A percentile compares a stretch with the other conserved stretches of the same genome.
phyloP scores from a whole-genome alignment of 371 early-diverging fungal species.

The Mucor sp. region DNA sequence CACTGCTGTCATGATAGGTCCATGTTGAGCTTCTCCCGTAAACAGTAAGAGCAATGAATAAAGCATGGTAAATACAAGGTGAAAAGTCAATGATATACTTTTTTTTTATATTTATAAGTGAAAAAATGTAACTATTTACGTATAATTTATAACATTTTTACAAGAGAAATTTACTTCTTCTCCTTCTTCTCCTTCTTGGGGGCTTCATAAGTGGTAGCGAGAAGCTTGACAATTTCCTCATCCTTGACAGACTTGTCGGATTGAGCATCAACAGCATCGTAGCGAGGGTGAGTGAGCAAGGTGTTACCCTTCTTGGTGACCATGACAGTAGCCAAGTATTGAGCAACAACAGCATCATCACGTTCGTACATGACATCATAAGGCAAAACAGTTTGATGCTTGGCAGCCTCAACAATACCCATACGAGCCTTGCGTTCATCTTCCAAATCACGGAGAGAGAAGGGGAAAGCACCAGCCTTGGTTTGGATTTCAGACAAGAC shows the following conservation, averaged over 20 bases:
- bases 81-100: not conserved
- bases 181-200: slow-evolving; percentile 30
- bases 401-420: slow-evolving; percentile 91
- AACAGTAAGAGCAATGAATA: not conserved
- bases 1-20: slow-evolving; percentile 9
- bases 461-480: slow-evolving; percentile 88
- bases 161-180: slow-evolving; percentile 9
- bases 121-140: not conserved
- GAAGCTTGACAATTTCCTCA: slow-evolving; percentile 68
- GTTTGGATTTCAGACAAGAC: slow-evolving; percentile 77
- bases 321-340: slow-evolving; percentile 89
- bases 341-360: slow-evolving; percentile 80
- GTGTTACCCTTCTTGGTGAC: slow-evolving; percentile 85
- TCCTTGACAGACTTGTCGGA: slow-evolving; percentile 79
- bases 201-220: slow-evolving; percentile 50
- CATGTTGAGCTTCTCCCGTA: slow-evolving; percentile 16
- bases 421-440: slow-evolving; percentile 91
- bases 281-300: slow-evolving; percentile 72
- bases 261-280: slow-evolving; percentile 67
- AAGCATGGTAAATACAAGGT: not conserved
- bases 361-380: slow-evolving; percentile 88
- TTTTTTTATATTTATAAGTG: slow-evolving; percentile 10
- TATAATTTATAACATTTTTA: not conserved
- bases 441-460: slow-evolving; percentile 76
- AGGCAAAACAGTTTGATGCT: slow-evolving; percentile 79